Evolutionary conservation across 2,329 filamentous ascomycete species (phyloP).

Genomic region (Aplosporella prunicola): DNA sequence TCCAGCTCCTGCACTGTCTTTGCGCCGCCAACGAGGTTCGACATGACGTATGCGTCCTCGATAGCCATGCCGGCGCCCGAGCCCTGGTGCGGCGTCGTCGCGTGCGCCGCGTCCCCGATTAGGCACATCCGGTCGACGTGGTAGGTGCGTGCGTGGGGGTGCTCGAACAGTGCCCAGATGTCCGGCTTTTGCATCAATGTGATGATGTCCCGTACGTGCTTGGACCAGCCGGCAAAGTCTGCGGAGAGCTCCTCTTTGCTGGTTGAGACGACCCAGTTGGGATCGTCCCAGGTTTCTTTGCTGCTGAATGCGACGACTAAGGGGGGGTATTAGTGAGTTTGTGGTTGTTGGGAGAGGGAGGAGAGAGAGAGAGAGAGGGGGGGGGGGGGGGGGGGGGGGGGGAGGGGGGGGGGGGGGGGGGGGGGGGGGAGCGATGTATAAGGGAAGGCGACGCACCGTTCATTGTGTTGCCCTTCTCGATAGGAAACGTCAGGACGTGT

Average conservation of each 20-base stretch:
- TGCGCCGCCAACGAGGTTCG: slow-evolving; percentile 22
- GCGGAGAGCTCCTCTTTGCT: slow-evolving; percentile 31
- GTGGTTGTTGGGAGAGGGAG: background rate
- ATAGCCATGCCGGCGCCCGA: slow-evolving; percentile 48
- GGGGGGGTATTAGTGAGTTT: background rate
- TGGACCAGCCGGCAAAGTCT: slow-evolving; percentile 37
- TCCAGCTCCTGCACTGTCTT: slow-evolving; percentile 15
- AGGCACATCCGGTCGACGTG: slow-evolving; percentile 31
- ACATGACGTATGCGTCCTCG: slow-evolving; percentile 43
- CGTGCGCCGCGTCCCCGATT: slow-evolving; percentile 50
- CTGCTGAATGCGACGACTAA: slow-evolving; percentile 39
- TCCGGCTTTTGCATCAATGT: slow-evolving; percentile 40
- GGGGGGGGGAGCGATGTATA: no score
- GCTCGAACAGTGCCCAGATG: slow-evolving; percentile 42
- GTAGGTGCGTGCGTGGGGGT: slow-evolving; percentile 34
- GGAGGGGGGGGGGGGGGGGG: no score
- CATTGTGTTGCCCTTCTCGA: slow-evolving; percentile 47
- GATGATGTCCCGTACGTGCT: slow-evolving; percentile 28
- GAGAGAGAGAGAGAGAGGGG: no score
- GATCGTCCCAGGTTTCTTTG: slow-evolving; percentile 33
- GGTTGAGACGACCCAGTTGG: slow-evolving; percentile 33
- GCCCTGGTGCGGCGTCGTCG: slow-evolving; percentile 46
- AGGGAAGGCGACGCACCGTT: slow-evolving; percentile 43
- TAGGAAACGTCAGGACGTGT: slow-evolving; percentile 53
- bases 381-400: no score